Evolutionary conservation across 2,329 filamentous ascomycete species (phyloP).

Genomic region (Lojkania enalia): DNA sequence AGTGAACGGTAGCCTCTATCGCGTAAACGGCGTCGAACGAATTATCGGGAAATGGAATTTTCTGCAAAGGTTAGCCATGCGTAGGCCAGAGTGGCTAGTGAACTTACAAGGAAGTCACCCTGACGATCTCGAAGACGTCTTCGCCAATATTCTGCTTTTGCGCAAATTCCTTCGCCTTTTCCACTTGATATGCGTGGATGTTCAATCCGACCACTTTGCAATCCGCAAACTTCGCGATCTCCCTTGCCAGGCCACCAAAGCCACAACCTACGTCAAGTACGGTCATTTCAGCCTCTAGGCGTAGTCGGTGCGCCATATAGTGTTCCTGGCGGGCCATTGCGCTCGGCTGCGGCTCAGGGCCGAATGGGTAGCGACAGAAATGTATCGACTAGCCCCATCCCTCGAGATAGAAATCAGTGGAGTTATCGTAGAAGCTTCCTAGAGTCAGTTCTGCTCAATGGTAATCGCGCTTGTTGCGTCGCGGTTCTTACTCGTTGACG

Average conservation of each 20-base stretch:
- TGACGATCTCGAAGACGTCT: slow-evolving; percentile 79
- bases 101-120: slow-evolving; percentile 97
- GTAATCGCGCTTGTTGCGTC: too few relatives aligned
- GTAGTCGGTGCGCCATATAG: slow-evolving; percentile 84
- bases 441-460: too few relatives aligned
- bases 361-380: slow-evolving; percentile 84
- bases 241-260: slow-evolving; percentile 86
- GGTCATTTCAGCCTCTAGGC: slow-evolving; percentile 76
- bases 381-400: slow-evolving; percentile 93
- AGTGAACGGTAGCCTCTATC: slow-evolving; percentile 92
- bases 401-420: slow-evolving; percentile 89
- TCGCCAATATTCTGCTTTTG: slow-evolving; percentile 73
- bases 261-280: slow-evolving; percentile 95
- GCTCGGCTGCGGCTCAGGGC: slow-evolving; percentile 75
- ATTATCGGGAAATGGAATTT: slow-evolving; percentile 89
- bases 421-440: slow-evolving; percentile 93
- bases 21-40: slow-evolving; percentile 90
- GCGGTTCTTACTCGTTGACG: too few relatives aligned
- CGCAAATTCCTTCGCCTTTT: slow-evolving; percentile 79
- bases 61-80: too few relatives aligned
- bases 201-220: slow-evolving; percentile 85
- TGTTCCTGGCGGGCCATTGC: slow-evolving; percentile 92
- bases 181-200: slow-evolving; percentile 97
- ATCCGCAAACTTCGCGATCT: slow-evolving; percentile 90
- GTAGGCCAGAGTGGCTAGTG: too few relatives aligned